phyloP scores from a whole-genome alignment of 2,329 filamentous ascomycete genomes.

The Chaetomiaceae sp. region DNA sequence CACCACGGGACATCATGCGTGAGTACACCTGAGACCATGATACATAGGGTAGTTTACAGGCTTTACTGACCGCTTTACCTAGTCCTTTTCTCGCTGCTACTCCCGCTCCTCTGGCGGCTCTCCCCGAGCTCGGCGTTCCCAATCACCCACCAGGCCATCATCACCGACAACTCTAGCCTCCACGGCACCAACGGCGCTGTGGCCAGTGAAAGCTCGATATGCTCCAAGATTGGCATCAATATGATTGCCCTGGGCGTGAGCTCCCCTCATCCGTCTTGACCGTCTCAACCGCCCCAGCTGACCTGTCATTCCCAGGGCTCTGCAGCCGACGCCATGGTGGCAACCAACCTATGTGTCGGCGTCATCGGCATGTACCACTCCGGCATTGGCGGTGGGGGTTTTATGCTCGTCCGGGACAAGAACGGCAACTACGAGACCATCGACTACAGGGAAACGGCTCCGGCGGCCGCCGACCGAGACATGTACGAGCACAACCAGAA shows the following conservation, averaged over 20 bases:
- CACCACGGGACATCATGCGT: slow-evolving; percentile 3
- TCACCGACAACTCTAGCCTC: background rate
- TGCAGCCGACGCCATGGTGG: slow-evolving; percentile 71
- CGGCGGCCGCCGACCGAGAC: slow-evolving; percentile 71
- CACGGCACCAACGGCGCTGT: slow-evolving; percentile 53
- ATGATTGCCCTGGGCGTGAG: slow-evolving; percentile 51
- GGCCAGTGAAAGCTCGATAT: slow-evolving; percentile 64
- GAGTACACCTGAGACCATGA: background rate
- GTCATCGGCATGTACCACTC: slow-evolving; percentile 73
- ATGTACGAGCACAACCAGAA: slow-evolving; percentile 75
- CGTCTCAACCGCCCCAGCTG: too few relatives aligned
- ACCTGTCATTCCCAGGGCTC: slow-evolving; percentile 48
- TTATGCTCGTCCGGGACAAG: slow-evolving; percentile 71
- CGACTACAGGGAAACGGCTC: slow-evolving; percentile 86
- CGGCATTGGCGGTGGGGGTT: slow-evolving; percentile 86
- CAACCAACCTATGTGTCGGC: slow-evolving; percentile 70
- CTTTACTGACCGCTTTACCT: background rate
- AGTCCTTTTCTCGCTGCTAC: slow-evolving; percentile 11
- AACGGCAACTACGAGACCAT: slow-evolving; percentile 79
- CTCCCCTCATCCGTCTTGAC: slow-evolving; percentile 6
- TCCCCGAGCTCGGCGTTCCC: slow-evolving; percentile 10
- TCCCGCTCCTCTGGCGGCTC: slow-evolving; percentile 10
- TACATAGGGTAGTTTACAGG: background rate
- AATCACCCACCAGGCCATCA: slow-evolving; percentile 3
- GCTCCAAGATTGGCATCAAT: slow-evolving; percentile 64